Conservation (phyloP, 1,139 yeast species). For the Pichia sp. region DNA sequence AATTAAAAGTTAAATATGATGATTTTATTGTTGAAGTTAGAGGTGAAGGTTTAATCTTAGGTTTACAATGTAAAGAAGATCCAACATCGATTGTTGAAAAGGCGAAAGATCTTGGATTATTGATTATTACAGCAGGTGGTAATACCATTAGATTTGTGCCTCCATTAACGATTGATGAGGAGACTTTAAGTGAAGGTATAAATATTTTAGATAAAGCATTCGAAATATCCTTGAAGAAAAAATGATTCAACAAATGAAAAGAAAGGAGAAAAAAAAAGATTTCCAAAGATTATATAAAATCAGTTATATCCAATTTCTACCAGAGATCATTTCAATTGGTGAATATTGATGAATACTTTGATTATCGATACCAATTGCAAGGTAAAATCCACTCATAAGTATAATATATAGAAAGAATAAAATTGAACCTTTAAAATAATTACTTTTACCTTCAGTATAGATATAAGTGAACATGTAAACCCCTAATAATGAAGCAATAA, state of each 20-base stretch:
- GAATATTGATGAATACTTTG: background rate
- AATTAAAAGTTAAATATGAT: conserved; percentile 50
- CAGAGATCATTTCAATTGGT: conserved; percentile 1
- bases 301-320: conserved; percentile 9
- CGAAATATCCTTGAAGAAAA: conserved; percentile 28
- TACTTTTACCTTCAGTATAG: conserved; percentile 94
- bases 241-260: background rate
- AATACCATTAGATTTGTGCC: conserved; percentile 89
- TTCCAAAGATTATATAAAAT: background rate
- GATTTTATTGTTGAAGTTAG: conserved; percentile 58
- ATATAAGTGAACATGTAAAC: conserved; percentile 87
- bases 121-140: conserved; percentile 85
- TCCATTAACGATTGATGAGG: conserved; percentile 75
- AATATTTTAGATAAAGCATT: conserved; percentile 51
- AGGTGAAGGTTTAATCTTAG: conserved; percentile 84
- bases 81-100: conserved; percentile 58
- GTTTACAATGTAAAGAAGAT: conserved; percentile 65
- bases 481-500: conserved; percentile 76
- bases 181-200: conserved; percentile 62
- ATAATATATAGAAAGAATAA: conserved; percentile 73
- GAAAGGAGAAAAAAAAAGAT: too few species aligned
- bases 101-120: conserved; percentile 72
- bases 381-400: conserved; percentile 75
- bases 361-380: conserved; percentile 37
- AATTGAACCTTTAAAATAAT: conserved; percentile 92